Conservation (phyloP, 495 filamentous ascomycete species). For the Neurospora sp. region DNA sequence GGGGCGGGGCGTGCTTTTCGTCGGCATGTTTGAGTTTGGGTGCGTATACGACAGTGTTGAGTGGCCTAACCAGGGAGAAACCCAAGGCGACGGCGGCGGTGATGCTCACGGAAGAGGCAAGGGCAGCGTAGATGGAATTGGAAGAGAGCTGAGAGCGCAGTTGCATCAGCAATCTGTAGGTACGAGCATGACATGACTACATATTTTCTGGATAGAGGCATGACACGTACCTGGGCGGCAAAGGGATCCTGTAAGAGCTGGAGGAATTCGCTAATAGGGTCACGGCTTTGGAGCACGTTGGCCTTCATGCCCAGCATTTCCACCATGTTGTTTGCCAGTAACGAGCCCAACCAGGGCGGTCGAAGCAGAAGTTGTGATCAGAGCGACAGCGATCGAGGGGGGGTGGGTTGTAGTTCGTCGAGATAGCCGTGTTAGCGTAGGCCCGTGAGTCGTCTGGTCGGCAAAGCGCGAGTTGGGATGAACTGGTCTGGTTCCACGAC, state of each 20-base stretch:
- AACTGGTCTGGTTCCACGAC: not conserved
- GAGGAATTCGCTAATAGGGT: conserved; percentile 26
- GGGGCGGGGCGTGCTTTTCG: conserved; percentile 86
- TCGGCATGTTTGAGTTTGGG: conserved; percentile 91
- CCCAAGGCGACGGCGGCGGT: conserved; percentile 59
- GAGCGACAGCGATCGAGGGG: not conserved
- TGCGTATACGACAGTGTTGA: conserved; percentile 84
- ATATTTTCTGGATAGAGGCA: not conserved
- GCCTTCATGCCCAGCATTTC: conserved; percentile 10
- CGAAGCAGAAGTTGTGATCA: conserved; percentile 3
- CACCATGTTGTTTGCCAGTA: conserved; percentile 12
- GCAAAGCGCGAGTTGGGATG: not conserved
- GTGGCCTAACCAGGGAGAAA: conserved; percentile 85
- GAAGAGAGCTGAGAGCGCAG: conserved; percentile 19
- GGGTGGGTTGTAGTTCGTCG: not conserved
- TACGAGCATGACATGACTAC: not conserved
- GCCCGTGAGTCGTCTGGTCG: not conserved
- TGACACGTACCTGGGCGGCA: conserved; percentile 28
- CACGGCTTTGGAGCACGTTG: conserved; percentile 13
- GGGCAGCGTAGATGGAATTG: conserved; percentile 58
- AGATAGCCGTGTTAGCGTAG: not conserved
- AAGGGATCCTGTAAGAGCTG: conserved; percentile 41
- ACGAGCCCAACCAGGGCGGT: conserved; percentile 5
- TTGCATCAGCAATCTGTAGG: not conserved
- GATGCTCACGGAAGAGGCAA: conserved; percentile 72